Evolutionary conservation across 768 basidiomycete genomes (phyloP).

Genomic region (Suillus variegatus): DNA sequence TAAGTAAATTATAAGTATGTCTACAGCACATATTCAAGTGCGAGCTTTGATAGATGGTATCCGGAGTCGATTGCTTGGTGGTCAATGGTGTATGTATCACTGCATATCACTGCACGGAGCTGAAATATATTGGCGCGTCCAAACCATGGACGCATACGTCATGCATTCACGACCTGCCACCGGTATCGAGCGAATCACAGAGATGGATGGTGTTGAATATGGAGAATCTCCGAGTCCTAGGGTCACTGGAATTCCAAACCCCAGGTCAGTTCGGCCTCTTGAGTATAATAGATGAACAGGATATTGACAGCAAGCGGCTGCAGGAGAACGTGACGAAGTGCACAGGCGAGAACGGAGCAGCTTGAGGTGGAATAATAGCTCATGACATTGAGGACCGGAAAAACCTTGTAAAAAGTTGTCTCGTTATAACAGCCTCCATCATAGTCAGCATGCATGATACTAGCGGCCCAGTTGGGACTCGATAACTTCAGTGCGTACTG

Average conservation of each 20-base stretch:
- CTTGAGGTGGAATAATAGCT: slow-evolving; percentile 76
- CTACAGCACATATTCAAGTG: background rate
- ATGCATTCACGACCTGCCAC: no score
- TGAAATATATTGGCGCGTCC: background rate
- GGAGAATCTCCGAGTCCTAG: slow-evolving; percentile 61
- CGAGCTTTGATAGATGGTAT: background rate
- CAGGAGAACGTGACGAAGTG: slow-evolving; percentile 53
- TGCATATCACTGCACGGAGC: background rate
- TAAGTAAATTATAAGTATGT: background rate
- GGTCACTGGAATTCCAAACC: slow-evolving; percentile 56
- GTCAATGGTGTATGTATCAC: no score
- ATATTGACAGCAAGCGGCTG: no score
- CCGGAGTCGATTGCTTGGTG: no score
- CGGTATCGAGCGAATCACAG: slow-evolving; percentile 26
- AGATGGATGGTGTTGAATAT: slow-evolving; percentile 82
- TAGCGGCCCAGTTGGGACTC: no score
- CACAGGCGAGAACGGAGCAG: slow-evolving; percentile 86
- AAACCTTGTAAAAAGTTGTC: no score
- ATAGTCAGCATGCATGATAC: background rate
- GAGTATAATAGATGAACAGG: no score
- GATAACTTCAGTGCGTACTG: no score
- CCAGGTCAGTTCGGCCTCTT: slow-evolving; percentile 1
- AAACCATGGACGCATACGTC: no score
- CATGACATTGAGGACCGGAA: slow-evolving; percentile 75
- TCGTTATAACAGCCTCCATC: background rate